Percentiles rank a stretch among this genome's conserved stretches.
phyloP scores from a whole-genome alignment of 805 yeast genomes.

The Lachancea dasiensis region DNA sequence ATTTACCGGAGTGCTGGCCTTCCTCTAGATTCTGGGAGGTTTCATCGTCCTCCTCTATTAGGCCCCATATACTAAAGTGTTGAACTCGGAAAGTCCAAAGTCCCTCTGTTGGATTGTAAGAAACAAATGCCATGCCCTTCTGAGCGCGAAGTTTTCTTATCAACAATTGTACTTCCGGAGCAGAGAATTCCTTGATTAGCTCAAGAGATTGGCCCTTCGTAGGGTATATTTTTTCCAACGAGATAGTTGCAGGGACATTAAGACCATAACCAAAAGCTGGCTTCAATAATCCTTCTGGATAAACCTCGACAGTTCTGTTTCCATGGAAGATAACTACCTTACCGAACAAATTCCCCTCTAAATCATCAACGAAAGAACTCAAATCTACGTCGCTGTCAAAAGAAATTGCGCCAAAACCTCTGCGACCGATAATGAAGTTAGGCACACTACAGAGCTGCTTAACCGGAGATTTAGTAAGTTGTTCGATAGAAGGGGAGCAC shows the following conservation, averaged over 20 bases:
- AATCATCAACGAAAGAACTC: slow-evolving; percentile 41
- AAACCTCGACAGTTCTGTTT: slow-evolving; percentile 51
- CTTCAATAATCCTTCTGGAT: slow-evolving; percentile 46
- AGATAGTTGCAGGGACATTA: slow-evolving; percentile 71
- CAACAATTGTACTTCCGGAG: slow-evolving; percentile 41
- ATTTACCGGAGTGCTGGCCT: slow-evolving; percentile 4
- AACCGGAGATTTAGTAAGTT: slow-evolving; percentile 38
- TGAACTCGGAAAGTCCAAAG: slow-evolving; percentile 77
- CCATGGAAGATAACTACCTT: slow-evolving; percentile 41
- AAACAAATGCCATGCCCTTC: slow-evolving; percentile 71
- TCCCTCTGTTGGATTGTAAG: slow-evolving; percentile 70
- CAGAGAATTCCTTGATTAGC: slow-evolving; percentile 29
- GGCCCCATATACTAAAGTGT: slow-evolving; percentile 94
- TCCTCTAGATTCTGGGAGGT: not conserved
- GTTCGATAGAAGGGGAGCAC: slow-evolving; percentile 61
- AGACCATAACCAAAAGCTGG: slow-evolving; percentile 64
- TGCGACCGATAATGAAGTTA: slow-evolving; percentile 63
- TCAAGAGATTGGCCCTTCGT: slow-evolving; percentile 28
- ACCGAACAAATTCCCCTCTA: slow-evolving; percentile 35
- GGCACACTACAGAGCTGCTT: slow-evolving; percentile 50
- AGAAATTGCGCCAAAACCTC: slow-evolving; percentile 61
- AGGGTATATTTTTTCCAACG: slow-evolving; percentile 58
- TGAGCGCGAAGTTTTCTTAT: slow-evolving; percentile 46
- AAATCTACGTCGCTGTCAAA: slow-evolving; percentile 67
- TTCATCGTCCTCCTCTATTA: slow-evolving; percentile 57